Base-by-base conservation (phyloP, 345 rosid species). In the Eucalyptus lansdowneana region DNA sequence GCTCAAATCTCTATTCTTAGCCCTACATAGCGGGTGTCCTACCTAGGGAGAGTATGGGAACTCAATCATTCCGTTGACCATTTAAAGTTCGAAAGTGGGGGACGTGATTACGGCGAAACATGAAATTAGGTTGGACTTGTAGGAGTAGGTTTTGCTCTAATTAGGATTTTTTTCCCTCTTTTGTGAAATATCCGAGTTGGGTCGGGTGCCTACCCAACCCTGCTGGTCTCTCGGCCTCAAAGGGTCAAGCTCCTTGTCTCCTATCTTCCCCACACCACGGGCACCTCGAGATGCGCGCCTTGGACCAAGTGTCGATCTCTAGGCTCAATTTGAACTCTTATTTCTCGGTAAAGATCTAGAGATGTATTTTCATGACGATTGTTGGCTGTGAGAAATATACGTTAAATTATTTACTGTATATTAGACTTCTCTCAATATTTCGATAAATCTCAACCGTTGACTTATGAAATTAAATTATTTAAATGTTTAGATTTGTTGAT, bases 351-450 rank as follows among this genome's bases (percentile, higher is more conserved):
- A n/a, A 65, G 76, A 65, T 65, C 34, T 65, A 4, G 76, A 15
- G 76, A 4, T 5, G 9, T 8, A 65, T 4, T 14, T n/a, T 65
- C 16, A 15, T 2, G 2, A 1, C 2, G 40, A n/a, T 65, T 14
- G 19, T 65, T 65, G 21, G 11, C 11, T 0, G 2, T n/a, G 76
- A n/a, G 76, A 65, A n/a, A 65, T 15, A 65, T 2, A 6, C 5
- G 5, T n/a, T 4, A 7, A n/a, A 14, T n/a, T n/a, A 6, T 65
- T 65, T 7, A n/a, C 11, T 7, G 0, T 16, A 14, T 9, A 15
- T 3, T n/a, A 17, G 1, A n/a, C 40, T 65, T 4, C 11, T 8
- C 9, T n/a, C 3, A 8, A 9, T n/a, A 1, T 3, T 8, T n/a
- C 10, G 37, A 65, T 14, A 65, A n/a, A 65, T 65, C 21, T 65